Evolutionary conservation across 108 stramenopile species (phyloP).

Genomic region (Fistulifera pelliculosa): DNA sequence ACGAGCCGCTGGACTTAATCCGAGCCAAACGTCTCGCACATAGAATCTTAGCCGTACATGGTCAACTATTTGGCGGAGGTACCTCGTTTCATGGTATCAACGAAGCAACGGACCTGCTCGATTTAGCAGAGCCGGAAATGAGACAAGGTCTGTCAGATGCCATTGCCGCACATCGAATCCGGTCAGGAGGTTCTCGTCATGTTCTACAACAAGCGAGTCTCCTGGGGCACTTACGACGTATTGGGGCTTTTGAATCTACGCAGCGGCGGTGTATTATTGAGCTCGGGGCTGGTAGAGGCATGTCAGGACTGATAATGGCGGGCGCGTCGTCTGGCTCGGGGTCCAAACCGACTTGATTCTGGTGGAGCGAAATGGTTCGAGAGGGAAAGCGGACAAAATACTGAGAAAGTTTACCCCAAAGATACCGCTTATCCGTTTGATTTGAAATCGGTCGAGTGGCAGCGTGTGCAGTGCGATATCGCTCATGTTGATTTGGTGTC

Average conservation of each 20-base stretch:
- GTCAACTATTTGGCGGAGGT: constrained; percentile 27
- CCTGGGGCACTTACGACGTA: constrained; percentile 49
- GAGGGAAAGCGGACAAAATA: constrained; percentile 70
- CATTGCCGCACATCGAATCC: constrained; percentile 37
- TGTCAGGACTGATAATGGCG: constrained; percentile 63
- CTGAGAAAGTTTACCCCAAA: constrained; percentile 29
- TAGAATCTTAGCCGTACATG: constrained; percentile 44
- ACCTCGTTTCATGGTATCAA: constrained; percentile 36
- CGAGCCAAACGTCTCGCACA: constrained; percentile 44
- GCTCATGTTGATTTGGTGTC: constrained; percentile 56
- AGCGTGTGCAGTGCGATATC: constrained; percentile 64
- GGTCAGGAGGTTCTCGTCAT: constrained; percentile 63
- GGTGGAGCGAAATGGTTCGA: constrained; percentile 68
- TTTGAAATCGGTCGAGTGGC: constrained; percentile 38
- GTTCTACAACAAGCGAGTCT: constrained; percentile 68
- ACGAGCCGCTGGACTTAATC: constrained; percentile 6
- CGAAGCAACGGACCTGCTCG: constrained; percentile 34
- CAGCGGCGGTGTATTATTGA: constrained; percentile 36
- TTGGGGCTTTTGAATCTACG: constrained; percentile 18
- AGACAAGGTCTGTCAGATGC: constrained; percentile 24
- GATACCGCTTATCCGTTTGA: constrained; percentile 16
- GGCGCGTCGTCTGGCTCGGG: constrained; percentile 29
- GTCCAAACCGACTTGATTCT: constrained; percentile 38
- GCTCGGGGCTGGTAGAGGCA: constrained; percentile 82
- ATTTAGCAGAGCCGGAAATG: constrained; percentile 47